A percentile compares a stretch with the other conserved stretches of the same genome.
Conservation (phyloP, 169 alveolate genomes). For the Plasmodium malariae region DNA sequence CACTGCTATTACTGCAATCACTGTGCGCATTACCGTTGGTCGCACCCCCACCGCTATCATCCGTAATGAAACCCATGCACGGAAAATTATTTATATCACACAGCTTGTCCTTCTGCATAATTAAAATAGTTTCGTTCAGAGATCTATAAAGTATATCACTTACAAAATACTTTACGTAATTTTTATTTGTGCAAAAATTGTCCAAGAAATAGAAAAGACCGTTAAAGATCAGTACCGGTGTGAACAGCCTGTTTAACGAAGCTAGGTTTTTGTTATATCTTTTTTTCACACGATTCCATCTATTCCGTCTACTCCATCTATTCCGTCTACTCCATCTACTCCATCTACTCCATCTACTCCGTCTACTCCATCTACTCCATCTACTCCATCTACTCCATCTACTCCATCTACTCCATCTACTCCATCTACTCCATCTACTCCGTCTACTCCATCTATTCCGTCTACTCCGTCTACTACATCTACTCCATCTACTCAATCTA, state of each 20-base stretch:
- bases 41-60: neutral
- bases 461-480: no score
- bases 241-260: neutral
- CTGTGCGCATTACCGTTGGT: neutral
- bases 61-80: neutral
- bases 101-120: neutral
- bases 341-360: no score
- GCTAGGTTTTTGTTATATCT: neutral
- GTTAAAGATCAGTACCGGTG: conserved; percentile 17
- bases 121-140: neutral
- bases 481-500: no score
- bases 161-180: conserved; percentile 9
- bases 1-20: neutral
- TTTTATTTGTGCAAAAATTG: conserved; percentile 1
- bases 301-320: neutral
- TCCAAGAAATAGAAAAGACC: conserved; percentile 2
- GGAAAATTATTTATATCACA: conserved; percentile 11
- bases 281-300: neutral
- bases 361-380: no score
- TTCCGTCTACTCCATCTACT: no score
- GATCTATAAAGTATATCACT: neutral
- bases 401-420: no score
- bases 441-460: no score
- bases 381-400: no score
- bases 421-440: no score